Percentiles rank a stretch among this genome's conserved stretches.
Evolutionary conservation across 2,329 filamentous ascomycete genomes (phyloP).

Genomic region (Neofusicoccum parvum): DNA sequence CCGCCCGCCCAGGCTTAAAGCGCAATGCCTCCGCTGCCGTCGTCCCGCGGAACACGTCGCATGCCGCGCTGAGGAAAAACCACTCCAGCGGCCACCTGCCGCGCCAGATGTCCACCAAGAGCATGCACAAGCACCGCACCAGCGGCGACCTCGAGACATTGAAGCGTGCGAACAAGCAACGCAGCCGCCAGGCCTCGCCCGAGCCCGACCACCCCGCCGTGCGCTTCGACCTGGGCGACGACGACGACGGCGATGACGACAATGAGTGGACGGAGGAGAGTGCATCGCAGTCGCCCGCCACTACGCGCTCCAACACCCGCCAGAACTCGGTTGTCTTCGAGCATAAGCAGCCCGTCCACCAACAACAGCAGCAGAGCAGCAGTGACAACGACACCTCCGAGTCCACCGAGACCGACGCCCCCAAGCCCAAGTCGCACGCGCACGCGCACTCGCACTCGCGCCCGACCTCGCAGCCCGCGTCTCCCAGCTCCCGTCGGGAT

Average conservation of each 20-base stretch:
- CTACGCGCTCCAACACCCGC: constrained; percentile 44
- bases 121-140: constrained; percentile 37
- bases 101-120: constrained; percentile 43
- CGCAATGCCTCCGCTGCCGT: constrained; percentile 46
- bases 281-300: constrained; percentile 44
- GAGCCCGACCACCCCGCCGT: constrained; percentile 39
- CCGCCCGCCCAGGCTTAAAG: constrained; percentile 44
- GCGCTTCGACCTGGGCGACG: constrained; percentile 43
- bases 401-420: constrained; percentile 23
- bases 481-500: constrained; percentile 30
- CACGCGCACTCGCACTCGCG: constrained; percentile 24
- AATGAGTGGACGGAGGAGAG: constrained; percentile 46
- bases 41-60: constrained; percentile 39
- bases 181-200: constrained; percentile 30
- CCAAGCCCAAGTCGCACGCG: constrained; percentile 14
- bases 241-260: constrained; percentile 37
- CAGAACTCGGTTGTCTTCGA: constrained; percentile 44
- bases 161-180: constrained; percentile 36
- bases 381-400: constrained; percentile 23
- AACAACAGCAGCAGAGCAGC: constrained; percentile 20
- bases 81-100: constrained; percentile 50
- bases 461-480: constrained; percentile 28
- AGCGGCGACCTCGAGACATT: constrained; percentile 24
- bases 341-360: constrained; percentile 26
- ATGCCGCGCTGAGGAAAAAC: constrained; percentile 43